Evolutionary conservation across 2,329 filamentous ascomycete genomes (phyloP).

Genomic region (Remersonia thermophila): DNA sequence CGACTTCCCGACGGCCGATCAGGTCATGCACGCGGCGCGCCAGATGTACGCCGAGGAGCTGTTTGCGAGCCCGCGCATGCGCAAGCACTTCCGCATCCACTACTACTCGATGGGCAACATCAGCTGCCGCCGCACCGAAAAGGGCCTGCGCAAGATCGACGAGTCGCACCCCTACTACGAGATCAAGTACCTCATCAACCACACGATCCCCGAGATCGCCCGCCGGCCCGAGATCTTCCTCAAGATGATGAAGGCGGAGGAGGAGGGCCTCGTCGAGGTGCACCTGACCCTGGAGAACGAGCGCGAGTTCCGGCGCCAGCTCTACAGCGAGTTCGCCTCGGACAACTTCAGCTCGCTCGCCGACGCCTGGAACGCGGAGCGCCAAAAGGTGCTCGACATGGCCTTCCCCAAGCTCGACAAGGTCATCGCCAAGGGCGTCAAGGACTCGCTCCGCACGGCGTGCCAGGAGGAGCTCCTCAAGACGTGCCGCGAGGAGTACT

Average conservation of each 20-base stretch:
- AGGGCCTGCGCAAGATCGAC: conserved; percentile 84
- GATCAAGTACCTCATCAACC: conserved; percentile 89
- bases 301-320: conserved; percentile 60
- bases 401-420: conserved; percentile 72
- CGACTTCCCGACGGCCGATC: conserved; percentile 62
- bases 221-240: conserved; percentile 79
- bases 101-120: conserved; percentile 78
- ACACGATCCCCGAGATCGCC: conserved; percentile 71
- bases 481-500: conserved; percentile 78
- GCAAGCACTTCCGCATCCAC: conserved; percentile 69
- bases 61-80: conserved; percentile 74
- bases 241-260: conserved; percentile 94
- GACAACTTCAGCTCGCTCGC: conserved; percentile 93
- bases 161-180: conserved; percentile 95
- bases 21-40: conserved; percentile 68
- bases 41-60: conserved; percentile 87
- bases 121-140: conserved; percentile 83
- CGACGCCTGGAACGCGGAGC: conserved; percentile 86
- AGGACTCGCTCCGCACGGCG: conserved; percentile 84
- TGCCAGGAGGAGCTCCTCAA: conserved; percentile 90
- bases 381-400: conserved; percentile 70
- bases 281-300: conserved; percentile 65
- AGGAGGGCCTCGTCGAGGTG: conserved; percentile 84
- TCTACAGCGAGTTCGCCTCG: conserved; percentile 77
- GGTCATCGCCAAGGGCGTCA: conserved; percentile 80